Base-by-base conservation (phyloP, 2,329 filamentous ascomycete genomes). In the Kalaharituber pfeilii region DNA sequence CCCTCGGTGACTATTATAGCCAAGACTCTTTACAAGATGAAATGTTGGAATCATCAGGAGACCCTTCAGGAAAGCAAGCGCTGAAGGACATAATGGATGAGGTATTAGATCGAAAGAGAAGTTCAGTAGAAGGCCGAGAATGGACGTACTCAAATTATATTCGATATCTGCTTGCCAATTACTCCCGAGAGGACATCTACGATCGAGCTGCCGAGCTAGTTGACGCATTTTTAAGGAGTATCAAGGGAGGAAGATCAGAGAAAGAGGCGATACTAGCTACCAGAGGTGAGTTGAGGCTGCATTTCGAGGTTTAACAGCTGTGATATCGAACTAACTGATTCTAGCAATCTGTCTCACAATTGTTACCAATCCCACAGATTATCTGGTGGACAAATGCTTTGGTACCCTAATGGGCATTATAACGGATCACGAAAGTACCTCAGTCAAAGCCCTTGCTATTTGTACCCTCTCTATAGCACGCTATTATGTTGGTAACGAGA, bases 51-150 rank as follows among this genome's bases (percentile, higher is more conserved):
- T n/a, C n/a, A n/a, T n/a, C n/a, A n/a, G n/a, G n/a, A n/a, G n/a
- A n/a, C n/a, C n/a, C n/a, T n/a, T n/a, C n/a, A n/a, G n/a, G 83
- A 76, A 75, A 79, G 47, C 69, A 76, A 15, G 75, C 78, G 54
- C 69, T 88, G 29, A 71, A 74, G 26, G 75, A 80, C 58, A 77
- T 81, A 55, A 79, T 93, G 58, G 74, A 81, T 49, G 79, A 84
- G 61, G 76, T 94, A 26, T 73, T 82, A 53, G 79, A 84, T 62
- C 80, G 84, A 63, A 94, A 93, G 73, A 79, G 82, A 60, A 86
- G 81, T 67, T 86, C 80, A 60, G 77, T 75, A 24, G 77, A 84
- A 58, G 78, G 79, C 22, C 78, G 86, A 52, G 82, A 86, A 63
- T 72, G 77, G 39, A 75, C 75, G 27, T 70, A 87, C 50, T 71